phyloP scores from a whole-genome alignment of 1,139 yeast species.

The Diutina mesorugosa region DNA sequence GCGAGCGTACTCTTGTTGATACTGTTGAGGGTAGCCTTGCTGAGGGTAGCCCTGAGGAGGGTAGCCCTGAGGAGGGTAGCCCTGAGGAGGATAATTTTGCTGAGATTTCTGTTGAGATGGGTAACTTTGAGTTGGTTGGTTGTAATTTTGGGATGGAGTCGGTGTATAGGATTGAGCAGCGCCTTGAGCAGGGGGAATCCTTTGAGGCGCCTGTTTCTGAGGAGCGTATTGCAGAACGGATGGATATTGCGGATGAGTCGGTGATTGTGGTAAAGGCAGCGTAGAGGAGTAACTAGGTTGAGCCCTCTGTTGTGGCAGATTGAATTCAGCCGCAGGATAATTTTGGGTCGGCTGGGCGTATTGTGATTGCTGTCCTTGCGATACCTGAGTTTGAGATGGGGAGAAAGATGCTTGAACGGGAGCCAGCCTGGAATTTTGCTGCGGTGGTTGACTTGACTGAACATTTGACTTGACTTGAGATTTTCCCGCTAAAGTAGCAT shows the following conservation, averaged over 20 bases:
- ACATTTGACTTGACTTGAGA: conserved; percentile 3
- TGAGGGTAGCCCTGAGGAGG: conserved; percentile 1
- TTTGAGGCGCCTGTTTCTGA: conserved; percentile 2
- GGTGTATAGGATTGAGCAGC: conserved; percentile 6
- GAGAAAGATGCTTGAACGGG: background rate
- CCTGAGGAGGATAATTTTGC: background rate
- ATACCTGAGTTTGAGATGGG: background rate
- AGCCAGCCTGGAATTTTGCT: background rate
- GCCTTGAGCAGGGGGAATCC: conserved; percentile 8
- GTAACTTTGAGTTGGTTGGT: conserved; percentile 3
- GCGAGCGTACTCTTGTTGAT: conserved; percentile 3
- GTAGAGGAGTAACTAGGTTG: background rate
- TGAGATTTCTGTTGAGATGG: conserved; percentile 3
- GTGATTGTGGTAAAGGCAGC: background rate
- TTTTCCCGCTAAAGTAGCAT: conserved; percentile 3
- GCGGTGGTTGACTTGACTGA: conserved; percentile 3
- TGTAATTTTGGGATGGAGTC: conserved; percentile 4
- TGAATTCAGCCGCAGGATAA: background rate
- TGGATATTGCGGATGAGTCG: background rate
- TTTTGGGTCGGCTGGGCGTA: background rate
- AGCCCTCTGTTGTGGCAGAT: conserved; percentile 2
- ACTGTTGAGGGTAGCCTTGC: conserved; percentile 3
- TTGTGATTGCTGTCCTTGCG: conserved; percentile 3
- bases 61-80: background rate
- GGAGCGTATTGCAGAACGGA: background rate